Evolutionary conservation across 129 eudicot species (phyloP), one percentile per base, ranked within the genome.

Genomic region (Saposhnikovia divaricata): DNA sequence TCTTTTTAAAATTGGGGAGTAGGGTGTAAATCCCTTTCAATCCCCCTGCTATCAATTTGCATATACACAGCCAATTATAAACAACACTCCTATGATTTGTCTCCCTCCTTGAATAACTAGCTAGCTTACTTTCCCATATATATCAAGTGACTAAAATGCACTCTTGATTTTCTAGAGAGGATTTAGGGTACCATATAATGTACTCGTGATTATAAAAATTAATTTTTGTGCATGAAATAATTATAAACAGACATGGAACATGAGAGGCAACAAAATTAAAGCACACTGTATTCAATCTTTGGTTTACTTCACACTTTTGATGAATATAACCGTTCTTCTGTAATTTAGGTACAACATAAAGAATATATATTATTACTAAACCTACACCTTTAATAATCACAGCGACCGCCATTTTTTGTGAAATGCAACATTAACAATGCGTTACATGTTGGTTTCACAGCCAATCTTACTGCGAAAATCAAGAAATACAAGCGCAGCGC

Each of bases 401-500:
- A 23, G 40, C 40, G 40, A 68, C 23, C 21, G 2, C 40, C 38
- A 66, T 66, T 28, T 27, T 27, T 31, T 4, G 23, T 31, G 42
- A 34, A 13, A 68, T 68, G 73, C 43, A 68, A 68, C 43, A 75
- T 2, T 46, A 46, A 46, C 16, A 42, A 23, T 25, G 59, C 19
- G 39, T 74, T 50, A 74, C 77, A 45, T 15, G 23, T 68, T 12
- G 34, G 53, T 70, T 79, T 66, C 38, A 71, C 98, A 92, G 38
- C 90, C 85, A 40, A 86, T 78, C 68, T 40, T 82, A 28, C 88
- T 84, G n/a, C 93, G 82, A 15, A 84, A 90, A 51, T 84, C 90
- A 31, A 92, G 75, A 80, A 96, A 96, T 47, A 89, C 80, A 3
- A 79, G 88, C 27, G 97, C 99, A 19, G 97, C 99, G 37, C 89